Conservation (phyloP, 108 stramenopile species). For the Schizochytrium sp. region DNA sequence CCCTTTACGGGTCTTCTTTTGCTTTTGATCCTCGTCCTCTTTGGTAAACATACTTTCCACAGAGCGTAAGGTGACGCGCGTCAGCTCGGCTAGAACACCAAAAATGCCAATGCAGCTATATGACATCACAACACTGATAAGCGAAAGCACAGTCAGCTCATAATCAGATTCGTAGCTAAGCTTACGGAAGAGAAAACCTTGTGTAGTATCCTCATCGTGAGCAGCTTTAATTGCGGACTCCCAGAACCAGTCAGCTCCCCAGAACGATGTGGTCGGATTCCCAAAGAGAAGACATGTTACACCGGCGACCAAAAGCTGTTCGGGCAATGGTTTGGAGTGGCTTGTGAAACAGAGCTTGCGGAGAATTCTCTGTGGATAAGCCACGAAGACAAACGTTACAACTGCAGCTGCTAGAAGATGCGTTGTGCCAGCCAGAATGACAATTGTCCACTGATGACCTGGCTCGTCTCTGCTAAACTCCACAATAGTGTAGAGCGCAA, state of each 20-base stretch:
- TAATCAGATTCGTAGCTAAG: neutral
- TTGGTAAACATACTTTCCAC: neutral
- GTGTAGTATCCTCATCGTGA: neutral
- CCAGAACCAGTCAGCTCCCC: slow-evolving; percentile 40
- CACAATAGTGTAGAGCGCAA: neutral
- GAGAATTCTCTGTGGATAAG: neutral
- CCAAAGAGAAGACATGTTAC: neutral
- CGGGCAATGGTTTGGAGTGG: neutral
- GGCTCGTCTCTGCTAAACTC: neutral
- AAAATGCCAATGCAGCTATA: neutral
- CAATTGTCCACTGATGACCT: neutral
- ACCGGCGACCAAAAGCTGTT: neutral
- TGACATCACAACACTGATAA: slow-evolving; percentile 4
- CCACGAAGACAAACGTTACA: neutral
- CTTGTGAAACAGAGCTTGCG: neutral
- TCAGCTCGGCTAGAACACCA: slow-evolving; percentile 10
- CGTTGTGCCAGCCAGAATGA: neutral
- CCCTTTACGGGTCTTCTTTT: neutral
- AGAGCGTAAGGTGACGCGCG: neutral
- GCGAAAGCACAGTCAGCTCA: neutral
- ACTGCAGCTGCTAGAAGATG: neutral
- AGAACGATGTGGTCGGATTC: slow-evolving; percentile 10
- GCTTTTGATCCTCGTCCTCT: neutral
- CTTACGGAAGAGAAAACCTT: neutral
- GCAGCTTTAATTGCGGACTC: neutral